phyloP scores from a whole-genome alignment of 2,329 filamentous ascomycete genomes.

The Rutstroemia sp. region DNA sequence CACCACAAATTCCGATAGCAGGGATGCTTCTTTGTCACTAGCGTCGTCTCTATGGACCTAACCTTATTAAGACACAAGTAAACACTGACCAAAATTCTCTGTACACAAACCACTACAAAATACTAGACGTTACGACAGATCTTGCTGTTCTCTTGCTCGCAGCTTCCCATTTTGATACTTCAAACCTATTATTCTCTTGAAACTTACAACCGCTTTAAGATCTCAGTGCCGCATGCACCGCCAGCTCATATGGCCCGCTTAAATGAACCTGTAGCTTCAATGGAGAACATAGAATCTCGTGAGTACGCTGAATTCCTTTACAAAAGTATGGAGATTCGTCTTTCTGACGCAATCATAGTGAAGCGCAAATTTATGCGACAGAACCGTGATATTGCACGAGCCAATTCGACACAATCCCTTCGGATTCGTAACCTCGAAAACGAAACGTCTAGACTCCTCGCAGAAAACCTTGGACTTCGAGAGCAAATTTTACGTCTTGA shows the following conservation, averaged over 20 bases:
- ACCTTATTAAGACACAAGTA: slow-evolving; percentile 22
- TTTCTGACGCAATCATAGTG: slow-evolving; percentile 41
- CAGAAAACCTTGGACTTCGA: slow-evolving; percentile 71
- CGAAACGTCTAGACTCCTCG: slow-evolving; percentile 65
- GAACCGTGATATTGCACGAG: slow-evolving; percentile 75
- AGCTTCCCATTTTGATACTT: background rate
- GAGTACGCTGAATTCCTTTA: slow-evolving; percentile 30
- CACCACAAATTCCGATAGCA: background rate
- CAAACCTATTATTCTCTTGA: background rate
- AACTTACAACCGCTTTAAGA: background rate
- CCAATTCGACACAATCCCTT: slow-evolving; percentile 69
- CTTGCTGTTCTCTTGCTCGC: background rate
- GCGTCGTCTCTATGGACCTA: slow-evolving; percentile 2
- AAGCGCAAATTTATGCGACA: slow-evolving; percentile 74
- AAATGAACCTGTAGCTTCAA: slow-evolving; percentile 64
- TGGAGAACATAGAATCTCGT: slow-evolving; percentile 66
- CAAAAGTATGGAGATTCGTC: background rate
- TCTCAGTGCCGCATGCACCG: slow-evolving; percentile 22
- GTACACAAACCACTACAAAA: background rate
- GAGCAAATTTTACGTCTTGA: slow-evolving; percentile 64
- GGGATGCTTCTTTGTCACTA: background rate
- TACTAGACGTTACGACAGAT: background rate
- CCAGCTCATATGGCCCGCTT: slow-evolving; percentile 61
- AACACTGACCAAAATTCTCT: slow-evolving; percentile 17
- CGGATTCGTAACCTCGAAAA: slow-evolving; percentile 71